Evolutionary conservation across 2,329 filamentous ascomycete species (phyloP).

Genomic region (Hymenoscyphus salicellus): DNA sequence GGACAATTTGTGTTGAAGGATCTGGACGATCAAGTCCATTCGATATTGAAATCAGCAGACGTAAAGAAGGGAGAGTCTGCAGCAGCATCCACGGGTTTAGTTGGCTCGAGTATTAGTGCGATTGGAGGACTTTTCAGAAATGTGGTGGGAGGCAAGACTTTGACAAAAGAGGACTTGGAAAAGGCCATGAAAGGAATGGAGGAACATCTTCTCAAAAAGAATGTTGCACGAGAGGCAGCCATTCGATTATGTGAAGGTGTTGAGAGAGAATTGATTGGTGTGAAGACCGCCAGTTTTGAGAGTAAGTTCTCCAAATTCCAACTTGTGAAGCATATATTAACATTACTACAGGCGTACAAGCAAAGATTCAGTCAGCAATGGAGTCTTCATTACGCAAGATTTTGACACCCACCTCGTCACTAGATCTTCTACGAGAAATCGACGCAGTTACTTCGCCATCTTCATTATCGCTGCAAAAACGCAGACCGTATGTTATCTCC

Average conservation of each 20-base stretch:
- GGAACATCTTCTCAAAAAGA: conserved; percentile 90
- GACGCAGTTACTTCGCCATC: conserved; percentile 70
- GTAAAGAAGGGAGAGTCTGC: conserved; percentile 52
- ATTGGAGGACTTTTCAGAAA: conserved; percentile 90
- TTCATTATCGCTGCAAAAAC: conserved; percentile 57
- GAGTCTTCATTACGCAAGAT: conserved; percentile 91
- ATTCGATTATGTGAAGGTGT: conserved; percentile 88
- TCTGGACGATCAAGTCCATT: conserved; percentile 87
- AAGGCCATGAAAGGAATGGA: conserved; percentile 96
- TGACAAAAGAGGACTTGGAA: conserved; percentile 84
- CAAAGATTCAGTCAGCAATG: conserved; percentile 81
- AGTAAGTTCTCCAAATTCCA: conserved; percentile 41
- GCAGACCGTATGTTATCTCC: conserved; percentile 91
- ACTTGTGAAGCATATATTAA: conserved; percentile 17
- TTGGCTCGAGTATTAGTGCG: conserved; percentile 76
- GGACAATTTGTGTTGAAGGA: conserved; percentile 94
- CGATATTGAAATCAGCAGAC: conserved; percentile 79
- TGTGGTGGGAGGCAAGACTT: conserved; percentile 87
- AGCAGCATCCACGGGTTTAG: conserved; percentile 56
- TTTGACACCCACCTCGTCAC: conserved; percentile 88
- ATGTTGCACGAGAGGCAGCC: conserved; percentile 91
- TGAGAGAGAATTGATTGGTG: conserved; percentile 81
- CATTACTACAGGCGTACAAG: conserved; percentile 60
- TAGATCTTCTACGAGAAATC: conserved; percentile 93
- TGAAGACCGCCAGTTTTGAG: conserved; percentile 90